Evolutionary conservation across 768 basidiomycete species (phyloP).

Genomic region (Russula virescens): DNA sequence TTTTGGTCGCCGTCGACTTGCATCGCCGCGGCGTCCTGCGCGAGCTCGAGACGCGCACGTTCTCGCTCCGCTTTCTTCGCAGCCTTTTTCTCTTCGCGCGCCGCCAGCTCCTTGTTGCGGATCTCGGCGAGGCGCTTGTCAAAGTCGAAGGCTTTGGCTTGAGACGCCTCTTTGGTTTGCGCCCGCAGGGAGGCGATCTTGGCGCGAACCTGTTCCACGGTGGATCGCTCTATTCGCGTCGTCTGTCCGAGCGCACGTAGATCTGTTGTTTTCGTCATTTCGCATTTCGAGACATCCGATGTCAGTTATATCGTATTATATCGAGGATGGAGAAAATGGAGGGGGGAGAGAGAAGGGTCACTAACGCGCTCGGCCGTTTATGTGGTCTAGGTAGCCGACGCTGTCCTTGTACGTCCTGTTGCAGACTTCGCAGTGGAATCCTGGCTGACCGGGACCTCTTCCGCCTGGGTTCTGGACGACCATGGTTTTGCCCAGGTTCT

Average conservation of each 20-base stretch:
- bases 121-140: slow-evolving; percentile 82
- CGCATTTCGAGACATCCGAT: not conserved
- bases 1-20: slow-evolving; percentile 45
- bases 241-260: slow-evolving; percentile 92
- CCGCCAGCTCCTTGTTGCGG: slow-evolving; percentile 59
- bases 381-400: slow-evolving; percentile 89
- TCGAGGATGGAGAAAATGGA: not conserved
- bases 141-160: slow-evolving; percentile 92
- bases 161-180: slow-evolving; percentile 75
- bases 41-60: slow-evolving; percentile 59
- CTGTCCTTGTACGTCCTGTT: slow-evolving; percentile 91
- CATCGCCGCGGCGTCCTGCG: slow-evolving; percentile 40
- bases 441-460: slow-evolving; percentile 84
- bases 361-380: slow-evolving; percentile 91
- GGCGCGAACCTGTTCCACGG: slow-evolving; percentile 85
- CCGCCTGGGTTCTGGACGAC: slow-evolving; percentile 83
- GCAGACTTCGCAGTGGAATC: slow-evolving; percentile 92
- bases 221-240: slow-evolving; percentile 85
- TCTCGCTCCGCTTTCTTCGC: slow-evolving; percentile 77
- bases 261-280: slow-evolving; percentile 57
- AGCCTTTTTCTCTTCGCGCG: slow-evolving; percentile 69
- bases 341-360: slow-evolving; percentile 23
- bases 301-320: not conserved
- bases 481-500: slow-evolving; percentile 92
- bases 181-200: slow-evolving; percentile 85